phyloP scores from a whole-genome alignment of 2,329 filamentous ascomycete genomes.

The Zasmidium angulare region DNA sequence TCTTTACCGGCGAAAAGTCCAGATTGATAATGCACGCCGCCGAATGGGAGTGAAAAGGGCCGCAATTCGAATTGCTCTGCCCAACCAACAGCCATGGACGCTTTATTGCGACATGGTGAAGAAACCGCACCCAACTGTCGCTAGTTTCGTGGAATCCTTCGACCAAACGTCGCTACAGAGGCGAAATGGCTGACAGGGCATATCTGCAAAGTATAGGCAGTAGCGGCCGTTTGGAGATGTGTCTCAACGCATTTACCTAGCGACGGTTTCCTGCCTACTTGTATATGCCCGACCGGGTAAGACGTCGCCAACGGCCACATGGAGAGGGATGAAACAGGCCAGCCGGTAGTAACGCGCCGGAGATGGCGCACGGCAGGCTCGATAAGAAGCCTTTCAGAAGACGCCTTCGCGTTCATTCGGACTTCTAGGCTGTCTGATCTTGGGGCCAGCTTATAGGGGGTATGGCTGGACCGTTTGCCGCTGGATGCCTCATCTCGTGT shows the following conservation, averaged over 20 bases:
- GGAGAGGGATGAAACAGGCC: neutral
- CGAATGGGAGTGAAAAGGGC: neutral
- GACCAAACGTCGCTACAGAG: too few relatives aligned
- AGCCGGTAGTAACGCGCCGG: neutral
- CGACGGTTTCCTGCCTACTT: neutral
- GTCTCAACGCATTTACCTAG: neutral
- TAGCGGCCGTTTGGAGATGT: neutral
- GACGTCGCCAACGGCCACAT: neutral
- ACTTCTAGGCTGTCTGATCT: neutral
- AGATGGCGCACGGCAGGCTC: neutral
- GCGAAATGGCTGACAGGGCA: too few relatives aligned
- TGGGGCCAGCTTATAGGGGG: neutral
- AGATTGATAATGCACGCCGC: neutral
- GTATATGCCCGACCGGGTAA: neutral
- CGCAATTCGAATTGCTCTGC: neutral
- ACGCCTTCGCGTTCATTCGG: neutral
- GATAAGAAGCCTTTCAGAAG: neutral
- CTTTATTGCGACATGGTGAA: neutral
- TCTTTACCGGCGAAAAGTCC: neutral
- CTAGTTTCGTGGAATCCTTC: neutral
- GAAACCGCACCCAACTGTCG: neutral
- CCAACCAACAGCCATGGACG: neutral
- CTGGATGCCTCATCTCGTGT: neutral
- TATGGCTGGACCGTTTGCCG: neutral
- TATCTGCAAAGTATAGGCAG: neutral